phyloP scores from a whole-genome alignment of 257 asterid species.

The Solanum megistacrolobum region DNA sequence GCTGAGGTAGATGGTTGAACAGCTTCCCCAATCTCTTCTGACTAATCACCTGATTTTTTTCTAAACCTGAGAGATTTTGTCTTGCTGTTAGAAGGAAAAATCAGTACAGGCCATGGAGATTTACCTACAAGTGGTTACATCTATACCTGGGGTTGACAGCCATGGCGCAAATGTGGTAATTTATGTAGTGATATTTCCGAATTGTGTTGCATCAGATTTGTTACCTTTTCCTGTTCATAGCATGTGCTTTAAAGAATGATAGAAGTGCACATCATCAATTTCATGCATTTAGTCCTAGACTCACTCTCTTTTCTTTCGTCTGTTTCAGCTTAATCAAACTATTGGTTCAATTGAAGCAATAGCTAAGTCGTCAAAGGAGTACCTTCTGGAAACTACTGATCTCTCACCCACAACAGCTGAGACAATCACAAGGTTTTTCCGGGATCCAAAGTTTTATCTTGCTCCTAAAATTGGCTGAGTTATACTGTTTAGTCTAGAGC shows the following conservation, averaged over 20 bases:
- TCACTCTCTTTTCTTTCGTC: neutral
- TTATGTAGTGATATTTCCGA: neutral
- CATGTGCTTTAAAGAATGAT: neutral
- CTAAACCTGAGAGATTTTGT: conserved; percentile 4
- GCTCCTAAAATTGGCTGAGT: conserved; percentile 50
- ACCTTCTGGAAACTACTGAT: conserved; percentile 74
- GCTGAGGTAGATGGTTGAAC: conserved; percentile 48
- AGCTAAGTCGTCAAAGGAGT: conserved; percentile 72
- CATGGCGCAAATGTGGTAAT: conserved; percentile 83
- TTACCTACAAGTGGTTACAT: conserved; percentile 70
- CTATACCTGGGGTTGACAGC: conserved; percentile 81
- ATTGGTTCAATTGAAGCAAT: conserved; percentile 93
- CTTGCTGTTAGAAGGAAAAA: conserved; percentile 52
- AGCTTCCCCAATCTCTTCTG: neutral
- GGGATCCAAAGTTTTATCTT: conserved; percentile 70
- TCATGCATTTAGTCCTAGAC: neutral
- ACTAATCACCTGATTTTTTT: neutral
- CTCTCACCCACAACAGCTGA: conserved; percentile 88
- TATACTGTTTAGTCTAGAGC: neutral
- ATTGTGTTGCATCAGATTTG: neutral
- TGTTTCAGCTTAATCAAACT: conserved; percentile 73
- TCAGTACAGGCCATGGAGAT: conserved; percentile 63
- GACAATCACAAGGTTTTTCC: conserved; percentile 62
- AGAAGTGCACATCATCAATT: neutral
- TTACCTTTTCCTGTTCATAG: neutral